Base-by-base conservation (phyloP, 768 basidiomycete genomes). In the Cantharellus anzutake region DNA sequence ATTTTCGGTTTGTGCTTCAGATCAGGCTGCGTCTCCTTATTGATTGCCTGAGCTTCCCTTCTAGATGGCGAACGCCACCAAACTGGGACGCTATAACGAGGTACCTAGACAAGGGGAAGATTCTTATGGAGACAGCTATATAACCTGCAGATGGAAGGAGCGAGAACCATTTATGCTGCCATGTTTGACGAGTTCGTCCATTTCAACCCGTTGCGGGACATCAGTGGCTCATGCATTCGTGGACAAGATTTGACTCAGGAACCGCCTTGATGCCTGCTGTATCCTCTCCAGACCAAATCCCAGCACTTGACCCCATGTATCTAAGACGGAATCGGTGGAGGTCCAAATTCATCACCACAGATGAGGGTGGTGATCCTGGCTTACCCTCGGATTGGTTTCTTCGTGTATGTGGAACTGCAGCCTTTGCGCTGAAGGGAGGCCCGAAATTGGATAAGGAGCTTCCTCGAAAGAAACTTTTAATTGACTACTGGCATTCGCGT, bases 341-440 rank as follows among this genome's bases (percentile, higher is more conserved):
- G 44, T 48, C 29, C 44, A 48, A 48, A 48, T 48, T 69, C 68
- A 56, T 55, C 89, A 64, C 82, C 85, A 74, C 87, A 16, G 87
- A 91, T 64, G 80, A 76, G 62, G 88, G 89, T 64, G 86, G 86
- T 2, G 64, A 64, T 16, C 76, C 80, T 64, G 82, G 84, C 62
- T 67, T 88, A 16, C 86, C 86, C 1, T 71, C 82, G 37, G 88
- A 91, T 71, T 91, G 88, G 87, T 84, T 84, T 67, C 85, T 86
- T 83, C 78, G 86, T 29, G 80, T 87, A 57, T 78, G 76, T 65
- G 84, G 85, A 14, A 79, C 84, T 64, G 82, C 81, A 2, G 82
- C 76, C 0, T 83, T 86, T 69, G 78, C 73, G 37, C 71, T 87
- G 39, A 80, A 80, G 11, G 75, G 78, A 44, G 83, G 83, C 64